Conservation (phyloP, 1,284 basidiomycete genomes). For the Vanrija sp. region DNA sequence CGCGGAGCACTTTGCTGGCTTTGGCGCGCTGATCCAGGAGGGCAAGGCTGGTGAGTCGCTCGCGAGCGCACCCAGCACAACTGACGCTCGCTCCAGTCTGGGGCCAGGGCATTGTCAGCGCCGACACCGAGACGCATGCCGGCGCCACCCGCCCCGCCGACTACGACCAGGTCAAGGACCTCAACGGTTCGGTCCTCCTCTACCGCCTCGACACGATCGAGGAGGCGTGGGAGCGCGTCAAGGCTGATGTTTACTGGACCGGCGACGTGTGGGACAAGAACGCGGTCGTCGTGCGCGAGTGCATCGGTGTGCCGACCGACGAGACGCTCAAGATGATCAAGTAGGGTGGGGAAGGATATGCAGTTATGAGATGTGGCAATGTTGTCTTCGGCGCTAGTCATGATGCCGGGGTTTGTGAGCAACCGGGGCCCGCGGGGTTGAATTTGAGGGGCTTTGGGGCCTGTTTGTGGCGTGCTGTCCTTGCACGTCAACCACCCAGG, state of each 20-base stretch:
- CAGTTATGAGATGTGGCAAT: too few species aligned
- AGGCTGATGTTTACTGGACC: slow-evolving; percentile 21
- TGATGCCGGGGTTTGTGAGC: too few species aligned
- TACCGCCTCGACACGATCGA: slow-evolving; percentile 14
- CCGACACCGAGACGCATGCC: not conserved
- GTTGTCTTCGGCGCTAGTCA: too few species aligned
- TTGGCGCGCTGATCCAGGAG: slow-evolving; percentile 25
- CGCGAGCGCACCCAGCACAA: too few species aligned
- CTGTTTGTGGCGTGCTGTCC: too few species aligned
- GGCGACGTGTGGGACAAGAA: slow-evolving; percentile 23
- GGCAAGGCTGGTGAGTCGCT: slow-evolving; percentile 24
- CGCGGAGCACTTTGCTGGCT: slow-evolving; percentile 34
- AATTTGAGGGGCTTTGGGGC: too few species aligned
- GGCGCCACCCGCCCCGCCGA: not conserved
- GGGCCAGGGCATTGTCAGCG: slow-evolving; percentile 2
- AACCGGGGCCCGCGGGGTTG: too few species aligned
- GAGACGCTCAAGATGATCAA: not conserved
- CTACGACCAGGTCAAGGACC: not conserved
- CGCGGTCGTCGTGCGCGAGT: slow-evolving; percentile 13
- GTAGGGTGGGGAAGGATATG: not conserved
- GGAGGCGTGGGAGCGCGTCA: slow-evolving; percentile 18
- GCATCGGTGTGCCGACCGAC: not conserved
- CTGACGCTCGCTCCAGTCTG: not conserved
- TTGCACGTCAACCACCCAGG: too few species aligned
- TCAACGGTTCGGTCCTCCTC: slow-evolving; percentile 11